Conservation (phyloP, 116 monocot genomes). For the Papilionanthe hybrid region DNA sequence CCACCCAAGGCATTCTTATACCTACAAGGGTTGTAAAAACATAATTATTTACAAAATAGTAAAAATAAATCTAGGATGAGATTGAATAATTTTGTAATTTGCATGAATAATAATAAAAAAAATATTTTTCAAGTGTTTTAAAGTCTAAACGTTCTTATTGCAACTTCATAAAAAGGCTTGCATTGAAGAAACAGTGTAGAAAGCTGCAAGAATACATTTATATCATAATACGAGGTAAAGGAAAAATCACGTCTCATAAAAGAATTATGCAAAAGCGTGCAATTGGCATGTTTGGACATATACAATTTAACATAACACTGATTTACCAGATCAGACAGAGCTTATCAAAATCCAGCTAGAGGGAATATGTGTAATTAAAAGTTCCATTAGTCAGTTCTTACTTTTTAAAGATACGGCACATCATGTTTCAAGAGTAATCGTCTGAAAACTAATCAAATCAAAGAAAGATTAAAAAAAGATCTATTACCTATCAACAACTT, state of each 20-base stretch:
- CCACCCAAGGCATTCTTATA: conserved; percentile 94
- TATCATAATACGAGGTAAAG: not conserved
- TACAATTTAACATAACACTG: not conserved
- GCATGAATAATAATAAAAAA: not conserved
- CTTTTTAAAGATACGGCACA: not conserved
- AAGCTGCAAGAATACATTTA: not conserved
- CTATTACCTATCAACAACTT: conserved; percentile 75
- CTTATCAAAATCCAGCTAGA: not conserved
- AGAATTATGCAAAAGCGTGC: not conserved
- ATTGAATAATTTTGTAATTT: not conserved
- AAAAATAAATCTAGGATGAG: not conserved
- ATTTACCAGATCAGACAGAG: not conserved
- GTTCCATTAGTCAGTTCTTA: not conserved
- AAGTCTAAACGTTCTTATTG: not conserved
- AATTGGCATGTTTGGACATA: not conserved
- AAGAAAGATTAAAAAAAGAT: conserved; percentile 1
- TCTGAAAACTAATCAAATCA: not conserved
- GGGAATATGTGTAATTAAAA: not conserved
- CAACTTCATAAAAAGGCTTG: not conserved
- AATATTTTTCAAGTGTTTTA: not conserved
- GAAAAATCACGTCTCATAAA: not conserved
- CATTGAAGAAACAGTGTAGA: not conserved
- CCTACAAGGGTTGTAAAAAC: conserved; percentile 31
- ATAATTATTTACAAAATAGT: not conserved
- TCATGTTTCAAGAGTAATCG: not conserved